Percentiles rank a stretch among this genome's conserved stretches.
phyloP scores from a whole-genome alignment of 2,329 filamentous ascomycete genomes.

The Penicillium oxalicum region DNA sequence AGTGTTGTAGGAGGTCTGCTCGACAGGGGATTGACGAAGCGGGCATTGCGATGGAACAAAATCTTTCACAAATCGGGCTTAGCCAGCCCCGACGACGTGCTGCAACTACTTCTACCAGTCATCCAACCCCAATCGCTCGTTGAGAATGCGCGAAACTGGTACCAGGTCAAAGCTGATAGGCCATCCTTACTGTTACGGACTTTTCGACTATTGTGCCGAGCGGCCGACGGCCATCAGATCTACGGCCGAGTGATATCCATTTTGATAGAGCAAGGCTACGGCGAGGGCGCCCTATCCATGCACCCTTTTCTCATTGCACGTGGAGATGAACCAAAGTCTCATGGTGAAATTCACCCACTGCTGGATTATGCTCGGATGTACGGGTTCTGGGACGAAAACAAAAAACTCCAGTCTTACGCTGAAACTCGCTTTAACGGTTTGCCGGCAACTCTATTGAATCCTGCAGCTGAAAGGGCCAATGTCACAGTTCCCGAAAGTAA shows the following conservation, averaged over 20 bases:
- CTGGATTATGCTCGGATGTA: slow-evolving; percentile 35
- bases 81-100: slow-evolving; percentile 24
- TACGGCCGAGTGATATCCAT: slow-evolving; percentile 41
- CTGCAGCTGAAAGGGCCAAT: neutral
- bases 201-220: slow-evolving; percentile 40
- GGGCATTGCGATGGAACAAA: slow-evolving; percentile 35
- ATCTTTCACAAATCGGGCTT: slow-evolving; percentile 32
- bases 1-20: slow-evolving; percentile 35
- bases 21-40: slow-evolving; percentile 21
- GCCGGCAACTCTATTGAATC: neutral
- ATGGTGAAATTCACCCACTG: slow-evolving; percentile 37
- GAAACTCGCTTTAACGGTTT: slow-evolving; percentile 17
- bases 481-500: slow-evolving; percentile 30
- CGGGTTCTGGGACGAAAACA: slow-evolving; percentile 21
- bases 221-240: slow-evolving; percentile 33
- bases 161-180: slow-evolving; percentile 4
- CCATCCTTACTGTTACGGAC: slow-evolving; percentile 25
- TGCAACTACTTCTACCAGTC: slow-evolving; percentile 25
- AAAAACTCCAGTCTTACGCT: slow-evolving; percentile 19
- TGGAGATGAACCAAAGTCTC: slow-evolving; percentile 38
- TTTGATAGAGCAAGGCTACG: slow-evolving; percentile 34
- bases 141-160: slow-evolving; percentile 11
- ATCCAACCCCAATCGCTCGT: slow-evolving; percentile 16
- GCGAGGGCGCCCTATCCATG: slow-evolving; percentile 41
- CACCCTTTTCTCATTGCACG: slow-evolving; percentile 40